These are phyloP conservation scores for Pholiota microspora DNA, from an alignment of 768 basidiomycete species.

Conservation along the genomic window DNA sequence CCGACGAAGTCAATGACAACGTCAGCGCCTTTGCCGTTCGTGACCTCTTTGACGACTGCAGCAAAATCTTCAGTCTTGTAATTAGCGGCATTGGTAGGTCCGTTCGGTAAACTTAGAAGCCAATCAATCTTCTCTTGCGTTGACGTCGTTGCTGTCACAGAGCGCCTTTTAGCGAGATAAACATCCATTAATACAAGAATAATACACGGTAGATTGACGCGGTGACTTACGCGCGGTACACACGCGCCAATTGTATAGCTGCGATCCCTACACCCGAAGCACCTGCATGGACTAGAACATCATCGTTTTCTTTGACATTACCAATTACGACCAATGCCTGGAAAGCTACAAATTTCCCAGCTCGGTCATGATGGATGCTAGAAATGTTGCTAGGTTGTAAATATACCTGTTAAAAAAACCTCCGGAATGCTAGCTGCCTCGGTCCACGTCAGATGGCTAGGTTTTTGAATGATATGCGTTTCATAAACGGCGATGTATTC, in stretches of 20 bases:
- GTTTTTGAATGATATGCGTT: constrained; percentile 73
- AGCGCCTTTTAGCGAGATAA: constrained; percentile 37
- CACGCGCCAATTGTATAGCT: constrained; percentile 82
- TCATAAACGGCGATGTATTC: constrained; percentile 74
- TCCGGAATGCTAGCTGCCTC: constrained; percentile 90
- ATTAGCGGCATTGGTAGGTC: constrained; percentile 76
- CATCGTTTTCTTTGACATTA: constrained; percentile 63
- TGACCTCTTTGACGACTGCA: constrained; percentile 65
- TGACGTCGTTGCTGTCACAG: constrained; percentile 86
- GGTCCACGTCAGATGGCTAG: constrained; percentile 69
- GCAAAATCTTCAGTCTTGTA: constrained; percentile 86
- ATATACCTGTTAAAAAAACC: constrained; percentile 79
- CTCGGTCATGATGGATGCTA: background rate
- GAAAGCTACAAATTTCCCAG: constrained; percentile 32
- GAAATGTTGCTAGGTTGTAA: background rate
- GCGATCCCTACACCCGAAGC: constrained; percentile 90
- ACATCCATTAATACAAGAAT: background rate
- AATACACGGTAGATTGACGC: background rate
- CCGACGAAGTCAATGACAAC: constrained; percentile 87
- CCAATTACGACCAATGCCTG: constrained; percentile 60
- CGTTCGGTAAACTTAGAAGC: constrained; percentile 62
- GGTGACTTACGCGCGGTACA: constrained; percentile 64
- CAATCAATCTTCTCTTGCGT: constrained; percentile 79
- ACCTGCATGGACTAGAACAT: constrained; percentile 87
- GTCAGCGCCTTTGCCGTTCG: constrained; percentile 71